These are phyloP conservation scores for Panaeolus cyanescens DNA, from an alignment of 768 basidiomycete species.

Conservation along the genomic window DNA sequence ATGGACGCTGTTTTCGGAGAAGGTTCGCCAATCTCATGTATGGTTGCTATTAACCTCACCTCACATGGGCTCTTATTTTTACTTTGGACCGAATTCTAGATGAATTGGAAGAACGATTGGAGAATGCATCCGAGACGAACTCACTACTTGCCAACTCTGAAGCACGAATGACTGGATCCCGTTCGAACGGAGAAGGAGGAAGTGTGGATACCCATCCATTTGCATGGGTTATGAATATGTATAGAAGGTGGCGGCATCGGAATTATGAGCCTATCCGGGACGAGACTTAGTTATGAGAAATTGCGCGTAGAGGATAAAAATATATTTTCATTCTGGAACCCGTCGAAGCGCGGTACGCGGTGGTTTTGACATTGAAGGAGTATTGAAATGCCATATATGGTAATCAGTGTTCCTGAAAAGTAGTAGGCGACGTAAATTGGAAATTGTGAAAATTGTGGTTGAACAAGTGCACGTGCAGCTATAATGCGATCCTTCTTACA, in stretches of 20 bases:
- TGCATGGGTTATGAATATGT: conserved; percentile 50
- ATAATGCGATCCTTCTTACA: not conserved
- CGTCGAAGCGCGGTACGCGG: not conserved
- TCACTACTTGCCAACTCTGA: conserved; percentile 45
- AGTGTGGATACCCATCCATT: not conserved
- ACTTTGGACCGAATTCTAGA: conserved; percentile 13
- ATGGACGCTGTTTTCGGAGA: conserved; percentile 92
- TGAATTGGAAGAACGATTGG: conserved; percentile 58
- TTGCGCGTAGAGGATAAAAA: not conserved
- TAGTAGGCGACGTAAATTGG: not conserved
- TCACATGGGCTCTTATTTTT: not conserved
- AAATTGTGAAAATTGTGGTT: not conserved
- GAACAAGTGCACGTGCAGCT: not conserved
- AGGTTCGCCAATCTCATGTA: conserved; percentile 43
- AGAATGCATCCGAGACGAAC: conserved; percentile 64
- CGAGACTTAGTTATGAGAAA: conserved; percentile 16
- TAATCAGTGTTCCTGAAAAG: not conserved
- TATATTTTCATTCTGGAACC: not conserved
- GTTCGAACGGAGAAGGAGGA: not conserved
- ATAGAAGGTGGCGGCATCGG: conserved; percentile 34
- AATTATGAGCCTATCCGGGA: conserved; percentile 50
- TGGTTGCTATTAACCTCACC: not conserved
- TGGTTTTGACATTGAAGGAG: not conserved
- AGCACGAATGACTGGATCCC: conserved; percentile 22
- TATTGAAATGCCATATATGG: not conserved